A percentile compares a stretch with the other conserved stretches of the same genome.
phyloP scores from a whole-genome alignment of 805 yeast genomes.

The Suhomyces sp. region DNA sequence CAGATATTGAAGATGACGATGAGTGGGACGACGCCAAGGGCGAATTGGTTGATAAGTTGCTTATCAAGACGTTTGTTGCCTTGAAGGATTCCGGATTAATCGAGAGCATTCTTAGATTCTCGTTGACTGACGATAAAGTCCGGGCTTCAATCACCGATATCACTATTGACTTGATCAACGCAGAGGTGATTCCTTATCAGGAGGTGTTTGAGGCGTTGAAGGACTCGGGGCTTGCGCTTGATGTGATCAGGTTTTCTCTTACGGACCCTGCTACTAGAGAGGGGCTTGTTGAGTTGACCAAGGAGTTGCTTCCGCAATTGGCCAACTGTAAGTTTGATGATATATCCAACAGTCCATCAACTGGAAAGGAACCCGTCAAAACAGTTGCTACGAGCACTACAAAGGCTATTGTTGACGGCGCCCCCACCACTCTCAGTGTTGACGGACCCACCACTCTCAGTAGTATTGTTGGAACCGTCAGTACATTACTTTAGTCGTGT shows the following conservation, averaged over 20 bases:
- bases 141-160: conserved; percentile 24
- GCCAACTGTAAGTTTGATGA: conserved; percentile 1
- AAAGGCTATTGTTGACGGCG: too few relatives aligned
- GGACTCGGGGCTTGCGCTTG: conserved; percentile 30
- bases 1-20: conserved; percentile 5
- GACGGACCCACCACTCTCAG: too few relatives aligned
- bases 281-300: conserved; percentile 24
- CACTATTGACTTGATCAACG: conserved; percentile 24
- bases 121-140: conserved; percentile 29
- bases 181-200: conserved; percentile 32
- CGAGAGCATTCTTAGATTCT: conserved; percentile 23
- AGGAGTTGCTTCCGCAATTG: conserved; percentile 13
- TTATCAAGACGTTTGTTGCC: conserved; percentile 22
- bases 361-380: too few relatives aligned
- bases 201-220: conserved; percentile 31
- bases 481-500: too few relatives aligned
- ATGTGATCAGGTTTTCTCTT: conserved; percentile 23
- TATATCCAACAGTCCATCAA: too few relatives aligned
- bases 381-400: too few relatives aligned
- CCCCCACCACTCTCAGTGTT: too few relatives aligned
- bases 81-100: conserved; percentile 32
- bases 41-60: conserved; percentile 8
- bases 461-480: too few relatives aligned
- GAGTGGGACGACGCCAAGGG: conserved; percentile 1
- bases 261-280: conserved; percentile 29